These are phyloP conservation scores for Yamadazyma aaseri DNA, from an alignment of 1,139 yeast species.

Conservation along the genomic window DNA sequence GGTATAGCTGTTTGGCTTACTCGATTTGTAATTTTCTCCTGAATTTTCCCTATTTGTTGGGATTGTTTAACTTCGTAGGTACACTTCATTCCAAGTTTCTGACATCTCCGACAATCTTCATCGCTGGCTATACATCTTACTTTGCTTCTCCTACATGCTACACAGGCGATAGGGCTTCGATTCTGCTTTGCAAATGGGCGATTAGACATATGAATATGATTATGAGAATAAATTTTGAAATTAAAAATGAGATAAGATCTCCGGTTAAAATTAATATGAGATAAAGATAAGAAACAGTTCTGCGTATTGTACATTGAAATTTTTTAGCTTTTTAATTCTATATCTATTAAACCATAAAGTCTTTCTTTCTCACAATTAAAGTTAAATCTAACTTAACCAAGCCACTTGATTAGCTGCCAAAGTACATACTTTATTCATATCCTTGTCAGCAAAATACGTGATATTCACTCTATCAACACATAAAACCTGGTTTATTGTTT, in stretches of 20 bases:
- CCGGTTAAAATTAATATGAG: too few relatives aligned
- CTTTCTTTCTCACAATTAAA: too few relatives aligned
- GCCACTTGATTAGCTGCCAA: slow-evolving; percentile 1
- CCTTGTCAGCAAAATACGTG: not conserved
- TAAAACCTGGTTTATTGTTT: slow-evolving; percentile 18
- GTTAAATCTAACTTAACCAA: slow-evolving; percentile 1
- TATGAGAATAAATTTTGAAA: too few relatives aligned
- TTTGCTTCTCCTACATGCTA: slow-evolving; percentile 22
- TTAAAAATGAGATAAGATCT: too few relatives aligned
- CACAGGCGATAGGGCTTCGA: slow-evolving; percentile 26
- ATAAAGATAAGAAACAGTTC: too few relatives aligned
- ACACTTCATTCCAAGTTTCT: slow-evolving; percentile 19
- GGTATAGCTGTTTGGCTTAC: not conserved
- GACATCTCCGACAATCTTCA: slow-evolving; percentile 23
- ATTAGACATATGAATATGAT: too few relatives aligned
- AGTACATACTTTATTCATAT: slow-evolving; percentile 2
- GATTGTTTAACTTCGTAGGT: slow-evolving; percentile 23
- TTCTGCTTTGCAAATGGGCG: slow-evolving; percentile 11
- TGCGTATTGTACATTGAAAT: too few relatives aligned
- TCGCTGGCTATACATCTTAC: slow-evolving; percentile 21
- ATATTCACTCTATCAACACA: not conserved
- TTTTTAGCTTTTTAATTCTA: too few relatives aligned
- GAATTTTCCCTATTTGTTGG: slow-evolving; percentile 15
- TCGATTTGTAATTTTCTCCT: slow-evolving; percentile 1
- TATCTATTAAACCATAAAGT: too few relatives aligned